These are phyloP conservation scores for Ogataea pilisensis DNA, from an alignment of 805 yeast genomes.

Conservation along the genomic window DNA sequence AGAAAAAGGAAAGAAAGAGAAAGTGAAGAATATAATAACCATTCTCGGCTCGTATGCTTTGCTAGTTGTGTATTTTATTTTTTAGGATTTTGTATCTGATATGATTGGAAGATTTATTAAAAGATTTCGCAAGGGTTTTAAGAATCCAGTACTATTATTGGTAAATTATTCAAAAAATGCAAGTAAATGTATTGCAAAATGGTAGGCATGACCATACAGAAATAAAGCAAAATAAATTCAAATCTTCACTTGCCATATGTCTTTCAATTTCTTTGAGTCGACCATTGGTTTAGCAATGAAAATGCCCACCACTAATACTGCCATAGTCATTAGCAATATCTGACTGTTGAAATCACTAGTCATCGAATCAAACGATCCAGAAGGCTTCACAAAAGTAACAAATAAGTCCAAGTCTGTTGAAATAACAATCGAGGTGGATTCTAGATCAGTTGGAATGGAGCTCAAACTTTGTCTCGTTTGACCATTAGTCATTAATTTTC, in stretches of 20 bases:
- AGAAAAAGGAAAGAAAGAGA: constrained; percentile 25
- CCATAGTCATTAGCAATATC: constrained; percentile 59
- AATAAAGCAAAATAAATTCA: constrained; percentile 1
- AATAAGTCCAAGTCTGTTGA: constrained; percentile 66
- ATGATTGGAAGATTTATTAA: background rate
- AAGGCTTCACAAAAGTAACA: constrained; percentile 75
- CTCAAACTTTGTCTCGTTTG: constrained; percentile 30
- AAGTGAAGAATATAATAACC: no score
- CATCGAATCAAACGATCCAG: constrained; percentile 77
- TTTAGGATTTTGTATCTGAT: background rate
- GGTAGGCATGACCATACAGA: background rate
- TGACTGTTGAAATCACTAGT: constrained; percentile 61
- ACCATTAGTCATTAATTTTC: constrained; percentile 32
- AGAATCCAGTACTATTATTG: no score
- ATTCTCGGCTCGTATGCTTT: no score
- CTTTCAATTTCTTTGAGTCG: constrained; percentile 46
- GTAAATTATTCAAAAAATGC: no score
- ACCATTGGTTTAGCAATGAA: constrained; percentile 56
- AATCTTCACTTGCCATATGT: constrained; percentile 39
- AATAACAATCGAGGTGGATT: constrained; percentile 75
- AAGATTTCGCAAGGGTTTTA: no score
- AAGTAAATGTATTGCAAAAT: no score
- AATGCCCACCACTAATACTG: constrained; percentile 43
- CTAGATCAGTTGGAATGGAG: constrained; percentile 62
- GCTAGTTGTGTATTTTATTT: background rate